Evolutionary conservation across 2,329 filamentous ascomycete genomes (phyloP).

Genomic region (Shiraia sp.): DNA sequence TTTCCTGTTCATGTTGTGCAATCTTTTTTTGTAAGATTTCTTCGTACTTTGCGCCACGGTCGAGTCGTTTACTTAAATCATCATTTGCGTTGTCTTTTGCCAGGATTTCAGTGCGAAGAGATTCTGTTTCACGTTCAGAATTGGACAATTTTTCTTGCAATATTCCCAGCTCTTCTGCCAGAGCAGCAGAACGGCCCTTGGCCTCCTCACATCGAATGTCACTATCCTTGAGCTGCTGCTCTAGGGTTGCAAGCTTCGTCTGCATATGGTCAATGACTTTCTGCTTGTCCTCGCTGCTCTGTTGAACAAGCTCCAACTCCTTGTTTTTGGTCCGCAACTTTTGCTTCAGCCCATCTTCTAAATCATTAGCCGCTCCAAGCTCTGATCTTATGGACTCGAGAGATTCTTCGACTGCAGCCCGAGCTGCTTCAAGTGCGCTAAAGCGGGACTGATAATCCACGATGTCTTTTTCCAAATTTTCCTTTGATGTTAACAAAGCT

Average conservation of each 20-base stretch:
- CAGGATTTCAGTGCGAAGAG: conserved; percentile 24
- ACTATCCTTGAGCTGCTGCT: conserved; percentile 20
- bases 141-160: conserved; percentile 23
- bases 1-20: conserved; percentile 28
- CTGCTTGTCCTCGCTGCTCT: conserved; percentile 15
- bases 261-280: conserved; percentile 26
- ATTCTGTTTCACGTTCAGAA: conserved; percentile 24
- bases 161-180: conserved; percentile 25
- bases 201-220: conserved; percentile 24
- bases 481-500: conserved; percentile 20
- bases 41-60: conserved; percentile 25
- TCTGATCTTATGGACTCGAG: conserved; percentile 27
- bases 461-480: conserved; percentile 31
- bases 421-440: conserved; percentile 31
- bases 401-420: conserved; percentile 21
- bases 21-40: conserved; percentile 29
- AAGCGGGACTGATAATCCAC: conserved; percentile 35
- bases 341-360: conserved; percentile 24
- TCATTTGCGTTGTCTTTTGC: conserved; percentile 23
- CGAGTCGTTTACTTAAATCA: conserved; percentile 20
- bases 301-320: conserved; percentile 33
- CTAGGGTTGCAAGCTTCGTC: conserved; percentile 25
- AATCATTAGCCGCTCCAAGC: conserved; percentile 18
- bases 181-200: conserved; percentile 19
- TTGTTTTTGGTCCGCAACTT: conserved; percentile 29